Percentiles rank a stretch among this genome's conserved stretches.
These are phyloP conservation scores for Dendrobium catenatum DNA, from an alignment of 106 monocot genomes.

Conservation along the genomic window DNA sequence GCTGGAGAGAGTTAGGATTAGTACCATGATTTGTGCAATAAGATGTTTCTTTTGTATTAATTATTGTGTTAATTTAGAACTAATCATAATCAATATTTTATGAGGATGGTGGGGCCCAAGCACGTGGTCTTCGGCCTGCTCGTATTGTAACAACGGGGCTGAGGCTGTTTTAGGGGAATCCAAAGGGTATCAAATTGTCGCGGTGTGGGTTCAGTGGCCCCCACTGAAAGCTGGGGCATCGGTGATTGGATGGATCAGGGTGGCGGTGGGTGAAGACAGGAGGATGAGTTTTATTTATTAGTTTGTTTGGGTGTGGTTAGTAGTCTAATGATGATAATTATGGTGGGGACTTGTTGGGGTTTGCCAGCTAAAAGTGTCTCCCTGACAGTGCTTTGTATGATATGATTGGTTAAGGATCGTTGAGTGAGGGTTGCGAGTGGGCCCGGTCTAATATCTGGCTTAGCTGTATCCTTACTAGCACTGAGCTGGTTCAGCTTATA, in stretches of 20 bases:
- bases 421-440: not conserved
- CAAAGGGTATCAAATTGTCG: not conserved
- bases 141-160: not conserved
- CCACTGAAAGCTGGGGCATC: not conserved
- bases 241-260: not conserved
- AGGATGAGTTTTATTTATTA: not conserved
- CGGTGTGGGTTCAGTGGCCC: not conserved
- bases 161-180: not conserved
- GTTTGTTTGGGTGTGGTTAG: not conserved
- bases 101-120: not conserved
- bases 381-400: not conserved
- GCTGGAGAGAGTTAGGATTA: not conserved
- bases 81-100: not conserved
- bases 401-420: not conserved
- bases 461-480: not conserved
- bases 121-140: not conserved
- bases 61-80: not conserved
- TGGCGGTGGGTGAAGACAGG: not conserved
- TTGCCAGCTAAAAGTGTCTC: conserved; percentile 1
- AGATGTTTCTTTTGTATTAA: not conserved
- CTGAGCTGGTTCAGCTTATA: not conserved
- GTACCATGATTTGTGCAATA: conserved; percentile 1
- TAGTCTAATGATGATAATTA: not conserved
- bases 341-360: not conserved
- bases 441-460: not conserved